Evolutionary conservation across 192 early-diverging fungal species (phyloP).

Genomic region (Backusella tarrabulga): DNA sequence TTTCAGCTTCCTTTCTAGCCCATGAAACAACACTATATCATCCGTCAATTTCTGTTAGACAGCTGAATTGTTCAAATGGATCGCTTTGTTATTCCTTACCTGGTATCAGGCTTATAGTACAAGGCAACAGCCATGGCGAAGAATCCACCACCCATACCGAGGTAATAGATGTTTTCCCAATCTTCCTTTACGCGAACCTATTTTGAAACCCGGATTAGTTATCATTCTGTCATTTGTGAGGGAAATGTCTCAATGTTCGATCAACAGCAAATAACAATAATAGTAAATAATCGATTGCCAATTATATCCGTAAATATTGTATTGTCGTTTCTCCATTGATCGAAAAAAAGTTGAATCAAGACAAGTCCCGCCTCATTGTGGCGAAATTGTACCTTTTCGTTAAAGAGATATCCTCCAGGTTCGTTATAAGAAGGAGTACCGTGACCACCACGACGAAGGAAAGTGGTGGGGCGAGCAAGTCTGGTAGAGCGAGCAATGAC

Average conservation of each 20-base stretch:
- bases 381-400: constrained; percentile 59
- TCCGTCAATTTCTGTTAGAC: not conserved
- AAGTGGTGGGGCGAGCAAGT: constrained; percentile 40
- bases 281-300: not conserved
- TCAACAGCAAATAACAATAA: not conserved
- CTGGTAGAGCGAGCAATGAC: constrained; percentile 45
- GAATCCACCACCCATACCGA: constrained; percentile 62
- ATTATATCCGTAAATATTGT: not conserved
- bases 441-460: constrained; percentile 59
- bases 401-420: constrained; percentile 75
- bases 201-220: not conserved
- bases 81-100: constrained; percentile 47
- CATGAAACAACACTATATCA: constrained; percentile 62
- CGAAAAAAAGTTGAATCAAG: not conserved
- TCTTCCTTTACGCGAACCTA: constrained; percentile 66
- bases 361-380: not conserved
- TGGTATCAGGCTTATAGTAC: constrained; percentile 80
- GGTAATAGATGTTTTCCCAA: constrained; percentile 69
- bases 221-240: not conserved
- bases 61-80: not conserved
- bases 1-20: constrained; percentile 75
- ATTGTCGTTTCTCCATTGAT: not conserved
- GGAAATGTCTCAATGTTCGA: not conserved
- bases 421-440: constrained; percentile 62
- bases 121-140: constrained; percentile 46